Evolutionary conservation across 371 early-diverging fungal genomes (phyloP).

Genomic region (Haplosporangium sp.): DNA sequence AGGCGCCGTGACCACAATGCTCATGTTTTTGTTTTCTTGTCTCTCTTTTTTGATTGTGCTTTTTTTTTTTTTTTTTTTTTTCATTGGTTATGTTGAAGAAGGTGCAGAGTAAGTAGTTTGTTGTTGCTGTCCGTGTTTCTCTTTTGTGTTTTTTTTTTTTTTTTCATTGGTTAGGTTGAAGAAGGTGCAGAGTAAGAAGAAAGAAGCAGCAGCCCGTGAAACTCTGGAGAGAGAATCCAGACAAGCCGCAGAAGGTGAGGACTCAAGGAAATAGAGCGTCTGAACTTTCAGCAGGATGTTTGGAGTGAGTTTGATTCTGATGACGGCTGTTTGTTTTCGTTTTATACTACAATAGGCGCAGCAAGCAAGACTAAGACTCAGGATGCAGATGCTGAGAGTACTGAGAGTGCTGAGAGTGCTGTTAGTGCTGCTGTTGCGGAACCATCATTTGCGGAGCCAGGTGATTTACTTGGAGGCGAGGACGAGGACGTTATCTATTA

Average conservation of each 20-base stretch:
- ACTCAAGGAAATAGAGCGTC: not conserved
- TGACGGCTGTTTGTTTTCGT: not conserved
- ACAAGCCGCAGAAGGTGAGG: conserved; percentile 48
- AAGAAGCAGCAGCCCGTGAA: conserved; percentile 70
- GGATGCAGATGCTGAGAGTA: not conserved
- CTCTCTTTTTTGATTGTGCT: too few species aligned
- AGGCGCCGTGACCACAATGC: too few species aligned
- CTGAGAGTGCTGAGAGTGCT: conserved; percentile 6
- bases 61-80: too few species aligned
- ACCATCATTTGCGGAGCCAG: conserved; percentile 27
- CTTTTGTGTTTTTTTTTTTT: too few species aligned
- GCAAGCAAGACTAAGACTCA: conserved; percentile 10
- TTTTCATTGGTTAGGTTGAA: conserved; percentile 81
- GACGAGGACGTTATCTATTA: conserved; percentile 76
- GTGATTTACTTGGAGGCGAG: conserved; percentile 52
- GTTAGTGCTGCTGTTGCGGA: not conserved
- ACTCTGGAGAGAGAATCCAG: conserved; percentile 55
- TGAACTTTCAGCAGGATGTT: too few species aligned
- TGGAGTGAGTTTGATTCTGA: not conserved
- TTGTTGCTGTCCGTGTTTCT: not conserved
- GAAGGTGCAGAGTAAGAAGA: conserved; percentile 98
- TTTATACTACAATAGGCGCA: not conserved
- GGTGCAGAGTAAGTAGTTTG: conserved; percentile 93
- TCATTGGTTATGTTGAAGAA: too few species aligned
- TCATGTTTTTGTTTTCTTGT: too few species aligned